Conservation (phyloP, 371 early-diverging fungal species). For the Apophysomyces elegans region DNA sequence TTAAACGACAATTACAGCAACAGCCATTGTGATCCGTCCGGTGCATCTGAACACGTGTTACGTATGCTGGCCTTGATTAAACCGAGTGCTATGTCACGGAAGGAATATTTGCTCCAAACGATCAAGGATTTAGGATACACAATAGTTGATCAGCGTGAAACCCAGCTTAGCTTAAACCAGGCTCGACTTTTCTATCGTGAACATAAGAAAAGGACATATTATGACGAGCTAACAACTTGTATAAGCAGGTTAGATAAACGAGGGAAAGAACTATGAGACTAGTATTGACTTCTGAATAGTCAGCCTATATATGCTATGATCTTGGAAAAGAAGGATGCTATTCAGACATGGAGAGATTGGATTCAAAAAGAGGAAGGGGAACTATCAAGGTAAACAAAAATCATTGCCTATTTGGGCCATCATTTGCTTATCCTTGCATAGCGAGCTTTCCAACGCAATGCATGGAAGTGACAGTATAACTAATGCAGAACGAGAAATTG, state of each 20-base stretch:
- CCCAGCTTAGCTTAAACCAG: slow-evolving; percentile 51
- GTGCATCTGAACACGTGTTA: slow-evolving; percentile 13
- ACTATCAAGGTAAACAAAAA: slow-evolving; percentile 47
- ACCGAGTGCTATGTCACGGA: slow-evolving; percentile 46
- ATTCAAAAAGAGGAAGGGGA: slow-evolving; percentile 66
- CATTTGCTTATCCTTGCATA: slow-evolving; percentile 25
- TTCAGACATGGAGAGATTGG: slow-evolving; percentile 69
- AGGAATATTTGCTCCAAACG: slow-evolving; percentile 60
- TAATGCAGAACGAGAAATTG: slow-evolving; percentile 72
- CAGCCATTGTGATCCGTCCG: neutral
- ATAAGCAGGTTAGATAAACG: slow-evolving; percentile 65
- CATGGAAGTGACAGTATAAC: slow-evolving; percentile 75
- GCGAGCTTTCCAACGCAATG: slow-evolving; percentile 66
- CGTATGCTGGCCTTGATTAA: slow-evolving; percentile 41
- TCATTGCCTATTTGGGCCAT: slow-evolving; percentile 1
- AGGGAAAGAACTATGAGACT: neutral
- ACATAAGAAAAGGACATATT: slow-evolving; percentile 73
- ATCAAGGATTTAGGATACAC: slow-evolving; percentile 62
- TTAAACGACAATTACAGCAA: neutral
- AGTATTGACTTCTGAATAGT: slow-evolving; percentile 4
- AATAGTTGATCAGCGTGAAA: slow-evolving; percentile 62
- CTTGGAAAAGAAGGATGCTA: slow-evolving; percentile 66
- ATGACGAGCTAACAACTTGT: slow-evolving; percentile 66
- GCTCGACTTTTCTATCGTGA: slow-evolving; percentile 74
- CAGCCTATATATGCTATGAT: slow-evolving; percentile 66